These are phyloP conservation scores for Neofusicoccum ribis DNA, from an alignment of 2,329 filamentous ascomycete genomes.

Conservation along the genomic window DNA sequence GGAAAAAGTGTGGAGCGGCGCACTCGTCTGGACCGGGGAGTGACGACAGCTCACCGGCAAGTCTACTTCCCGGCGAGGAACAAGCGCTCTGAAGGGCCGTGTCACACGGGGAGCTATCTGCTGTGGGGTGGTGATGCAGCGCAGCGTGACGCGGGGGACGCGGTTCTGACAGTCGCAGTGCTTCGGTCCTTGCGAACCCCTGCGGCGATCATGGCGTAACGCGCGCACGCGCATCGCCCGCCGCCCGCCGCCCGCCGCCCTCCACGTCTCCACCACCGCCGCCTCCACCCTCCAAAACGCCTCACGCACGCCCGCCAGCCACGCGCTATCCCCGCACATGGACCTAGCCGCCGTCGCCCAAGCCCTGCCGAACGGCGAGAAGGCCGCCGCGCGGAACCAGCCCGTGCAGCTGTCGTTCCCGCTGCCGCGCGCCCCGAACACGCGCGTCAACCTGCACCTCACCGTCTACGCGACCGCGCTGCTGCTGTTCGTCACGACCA, in stretches of 20 bases:
- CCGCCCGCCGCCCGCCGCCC: background rate
- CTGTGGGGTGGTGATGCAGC: background rate
- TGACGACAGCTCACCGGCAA: background rate
- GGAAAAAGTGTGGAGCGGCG: background rate
- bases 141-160: background rate
- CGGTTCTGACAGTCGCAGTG: background rate
- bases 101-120: background rate
- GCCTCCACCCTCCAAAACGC: background rate
- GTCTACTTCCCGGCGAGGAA: background rate
- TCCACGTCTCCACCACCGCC: background rate
- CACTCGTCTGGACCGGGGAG: background rate
- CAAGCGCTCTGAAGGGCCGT: background rate
- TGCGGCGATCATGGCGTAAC: slow-evolving; percentile 9
- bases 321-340: background rate
- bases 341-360: background rate
- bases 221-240: background rate
- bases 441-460: slow-evolving; percentile 61
- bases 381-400: background rate
- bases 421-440: slow-evolving; percentile 56
- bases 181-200: background rate
- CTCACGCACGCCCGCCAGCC: background rate
- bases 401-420: slow-evolving; percentile 59
- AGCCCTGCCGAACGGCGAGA: background rate
- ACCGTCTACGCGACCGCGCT: slow-evolving; percentile 54
- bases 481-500: slow-evolving; percentile 59